Evolutionary conservation across 2,329 filamentous ascomycete species (phyloP).

Genomic region (Rhytidhysteron rufulum): DNA sequence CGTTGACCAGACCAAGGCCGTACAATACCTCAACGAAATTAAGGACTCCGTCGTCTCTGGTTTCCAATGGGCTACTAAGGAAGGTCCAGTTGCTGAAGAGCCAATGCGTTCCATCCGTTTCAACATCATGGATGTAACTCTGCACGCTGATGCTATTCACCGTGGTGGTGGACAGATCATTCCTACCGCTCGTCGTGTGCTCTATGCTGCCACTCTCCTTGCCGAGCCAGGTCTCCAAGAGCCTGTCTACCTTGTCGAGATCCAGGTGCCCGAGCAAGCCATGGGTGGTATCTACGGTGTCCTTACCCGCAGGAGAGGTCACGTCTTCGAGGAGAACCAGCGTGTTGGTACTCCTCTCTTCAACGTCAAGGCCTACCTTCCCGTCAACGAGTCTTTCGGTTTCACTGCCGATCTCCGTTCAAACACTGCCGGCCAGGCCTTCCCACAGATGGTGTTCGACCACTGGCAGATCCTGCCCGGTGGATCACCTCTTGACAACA

Average conservation of each 20-base stretch:
- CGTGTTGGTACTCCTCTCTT: slow-evolving; percentile 97
- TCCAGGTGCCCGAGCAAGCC: slow-evolving; percentile 95
- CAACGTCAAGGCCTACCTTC: slow-evolving; percentile 97
- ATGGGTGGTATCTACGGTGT: slow-evolving; percentile 99
- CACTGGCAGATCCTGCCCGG: slow-evolving; percentile 96
- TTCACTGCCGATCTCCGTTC: slow-evolving; percentile 97
- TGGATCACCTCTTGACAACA: slow-evolving; percentile 83
- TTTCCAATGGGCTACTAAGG: slow-evolving; percentile 99
- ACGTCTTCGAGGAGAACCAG: slow-evolving; percentile 99
- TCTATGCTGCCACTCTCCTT: slow-evolving; percentile 89
- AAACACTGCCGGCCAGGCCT: slow-evolving; percentile 93
- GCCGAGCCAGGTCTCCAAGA: slow-evolving; percentile 89
- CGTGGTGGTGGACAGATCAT: slow-evolving; percentile 99
- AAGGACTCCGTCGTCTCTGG: slow-evolving; percentile 99
- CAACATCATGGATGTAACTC: slow-evolving; percentile 99
- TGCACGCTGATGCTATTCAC: slow-evolving; percentile 99
- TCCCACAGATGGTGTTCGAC: slow-evolving; percentile 98
- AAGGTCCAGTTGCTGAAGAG: slow-evolving; percentile 97
- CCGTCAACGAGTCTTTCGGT: slow-evolving; percentile 96
- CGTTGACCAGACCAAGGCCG: slow-evolving; percentile 99
- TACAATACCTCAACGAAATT: slow-evolving; percentile 99
- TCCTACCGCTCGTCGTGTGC: slow-evolving; percentile 93
- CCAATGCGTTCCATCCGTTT: slow-evolving; percentile 96
- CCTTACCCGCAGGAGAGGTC: slow-evolving; percentile 94
- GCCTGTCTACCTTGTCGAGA: slow-evolving; percentile 98